Evolutionary conservation across 257 asterid genomes (phyloP).

Genomic region (Fraxinus pennsylvanica): DNA sequence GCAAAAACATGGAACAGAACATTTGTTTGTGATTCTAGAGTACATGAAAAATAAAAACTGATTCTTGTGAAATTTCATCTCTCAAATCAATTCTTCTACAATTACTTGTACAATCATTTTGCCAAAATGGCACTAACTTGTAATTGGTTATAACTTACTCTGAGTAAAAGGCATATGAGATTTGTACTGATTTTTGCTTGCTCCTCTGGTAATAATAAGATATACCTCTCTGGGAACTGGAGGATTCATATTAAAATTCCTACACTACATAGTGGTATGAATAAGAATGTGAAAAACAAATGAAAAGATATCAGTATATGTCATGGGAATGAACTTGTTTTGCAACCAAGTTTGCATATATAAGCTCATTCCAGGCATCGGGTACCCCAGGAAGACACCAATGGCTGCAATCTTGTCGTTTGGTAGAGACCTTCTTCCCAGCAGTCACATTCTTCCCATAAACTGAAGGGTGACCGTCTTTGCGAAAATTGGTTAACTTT

Average conservation of each 20-base stretch:
- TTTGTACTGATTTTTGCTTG: background rate
- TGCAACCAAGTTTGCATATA: conserved; percentile 65
- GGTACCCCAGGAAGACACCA: conserved; percentile 99
- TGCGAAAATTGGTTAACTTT: conserved; percentile 74
- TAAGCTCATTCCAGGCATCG: conserved; percentile 95
- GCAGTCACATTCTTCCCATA: conserved; percentile 64
- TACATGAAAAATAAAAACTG: too few relatives aligned
- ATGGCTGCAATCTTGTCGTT: conserved; percentile 93
- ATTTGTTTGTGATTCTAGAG: too few relatives aligned
- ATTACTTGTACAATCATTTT: background rate
- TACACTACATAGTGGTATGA: background rate
- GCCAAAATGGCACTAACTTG: background rate
- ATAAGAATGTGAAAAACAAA: conserved; percentile 6
- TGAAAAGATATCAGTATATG: conserved; percentile 15
- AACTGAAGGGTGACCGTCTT: conserved; percentile 93
- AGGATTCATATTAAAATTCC: background rate
- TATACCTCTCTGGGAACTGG: background rate
- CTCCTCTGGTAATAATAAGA: background rate
- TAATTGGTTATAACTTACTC: background rate
- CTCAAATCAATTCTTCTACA: background rate
- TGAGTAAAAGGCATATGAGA: background rate
- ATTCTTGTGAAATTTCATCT: background rate
- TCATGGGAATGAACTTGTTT: conserved; percentile 31
- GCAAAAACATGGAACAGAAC: too few relatives aligned
- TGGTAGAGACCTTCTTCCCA: conserved; percentile 57